Percentiles rank a stretch among this genome's conserved stretches.
phyloP scores from a whole-genome alignment of 495 filamentous ascomycete genomes.

The Aspergillus mulundensis region DNA sequence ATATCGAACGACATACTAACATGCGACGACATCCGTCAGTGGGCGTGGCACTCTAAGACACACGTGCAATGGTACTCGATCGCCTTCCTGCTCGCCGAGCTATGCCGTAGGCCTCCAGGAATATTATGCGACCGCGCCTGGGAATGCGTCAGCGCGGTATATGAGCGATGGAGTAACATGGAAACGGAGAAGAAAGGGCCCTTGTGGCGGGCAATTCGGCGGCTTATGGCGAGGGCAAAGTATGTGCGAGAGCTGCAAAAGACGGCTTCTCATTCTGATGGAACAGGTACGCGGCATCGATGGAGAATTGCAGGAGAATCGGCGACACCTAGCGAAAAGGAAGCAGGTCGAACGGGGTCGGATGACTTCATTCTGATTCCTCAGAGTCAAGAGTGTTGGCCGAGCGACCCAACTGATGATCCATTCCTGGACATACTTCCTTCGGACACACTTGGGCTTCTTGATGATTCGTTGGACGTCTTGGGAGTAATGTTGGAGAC shows the following conservation, averaged over 20 bases:
- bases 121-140: conserved; percentile 52
- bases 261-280: neutral
- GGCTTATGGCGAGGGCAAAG: conserved; percentile 45
- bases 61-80: conserved; percentile 61
- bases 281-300: neutral
- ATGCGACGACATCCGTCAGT: conserved; percentile 43
- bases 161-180: conserved; percentile 39
- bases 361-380: no score
- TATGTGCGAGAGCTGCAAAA: conserved; percentile 18
- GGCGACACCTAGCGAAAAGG: neutral
- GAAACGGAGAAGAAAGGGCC: conserved; percentile 24
- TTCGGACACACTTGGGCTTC: no score
- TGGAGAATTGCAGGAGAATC: neutral
- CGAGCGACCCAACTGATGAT: no score
- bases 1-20: conserved; percentile 51
- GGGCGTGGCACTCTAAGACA: conserved; percentile 58
- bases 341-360: neutral
- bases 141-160: conserved; percentile 47
- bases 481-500: no score
- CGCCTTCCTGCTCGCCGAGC: conserved; percentile 51
- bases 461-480: no score
- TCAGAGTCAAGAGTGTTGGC: neutral
- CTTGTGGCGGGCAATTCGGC: conserved; percentile 52
- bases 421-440: no score
- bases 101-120: conserved; percentile 46